Base-by-base conservation (phyloP, 441 rosid genomes). In the Macaranga tanarius region DNA sequence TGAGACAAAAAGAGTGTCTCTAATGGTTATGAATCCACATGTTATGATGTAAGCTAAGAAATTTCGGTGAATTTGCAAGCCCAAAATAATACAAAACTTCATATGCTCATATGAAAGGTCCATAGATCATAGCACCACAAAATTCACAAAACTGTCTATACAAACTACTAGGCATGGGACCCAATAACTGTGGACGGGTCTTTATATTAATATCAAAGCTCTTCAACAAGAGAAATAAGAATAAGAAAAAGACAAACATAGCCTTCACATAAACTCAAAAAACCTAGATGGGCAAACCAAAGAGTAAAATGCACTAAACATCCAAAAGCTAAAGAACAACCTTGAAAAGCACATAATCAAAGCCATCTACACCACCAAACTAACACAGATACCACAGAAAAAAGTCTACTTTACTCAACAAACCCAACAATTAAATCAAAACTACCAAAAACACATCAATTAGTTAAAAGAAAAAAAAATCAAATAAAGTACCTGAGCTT, bases 401-500 rank as follows among this genome's bases (percentile, higher is more conserved):
- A 71, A 47, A 19, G 13, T 51, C 62, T 47, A 20, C 54, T 20
- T 62, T 65, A 70, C 66, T 51, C 69, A 72, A 57, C 70, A 59
- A 69, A 45, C 56, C 38, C 70, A 57, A 28, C 38, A 52, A 31
- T 10, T 56, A 67, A 68, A 69, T 40, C 57, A 62, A 62, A 19
- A 67, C 11, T 45, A 64, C 51, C 69, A 56, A 40, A 42, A 62
- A 64, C 15, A 31, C 44, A 19, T 42, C 56, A 54, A 62, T 7
- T 16, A 16, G 13, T 51, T 52, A 28, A 68, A 62, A 56, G 50
- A n/a, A 56, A 57, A 26, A 2, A 11, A 66, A 28, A 47, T 1
- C 3, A 22, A 10, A 34, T 20, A 16, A 58, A 54, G 67, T 65
- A 91, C 98, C 97, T 93, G 98, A 73, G 98, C 77, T 74, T 89